Conservation (phyloP, 1,284 basidiomycete species). For the Cystobasidiaceae sp. region DNA sequence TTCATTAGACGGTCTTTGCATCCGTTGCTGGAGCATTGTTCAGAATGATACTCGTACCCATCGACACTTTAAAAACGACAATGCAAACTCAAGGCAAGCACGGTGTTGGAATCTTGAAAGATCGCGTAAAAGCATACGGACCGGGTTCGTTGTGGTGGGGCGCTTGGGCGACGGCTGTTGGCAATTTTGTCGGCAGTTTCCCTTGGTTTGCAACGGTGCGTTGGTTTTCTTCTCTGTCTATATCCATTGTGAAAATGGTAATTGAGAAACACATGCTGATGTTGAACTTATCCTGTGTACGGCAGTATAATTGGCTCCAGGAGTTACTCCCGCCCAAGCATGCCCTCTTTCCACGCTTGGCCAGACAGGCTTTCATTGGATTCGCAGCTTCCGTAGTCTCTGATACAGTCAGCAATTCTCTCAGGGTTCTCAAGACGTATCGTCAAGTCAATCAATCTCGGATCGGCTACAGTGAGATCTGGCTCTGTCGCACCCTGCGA, state of each 20-base stretch:
- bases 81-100: constrained; percentile 74
- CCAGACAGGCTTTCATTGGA: constrained; percentile 76
- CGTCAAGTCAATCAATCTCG: constrained; percentile 74
- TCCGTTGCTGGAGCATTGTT: constrained; percentile 57
- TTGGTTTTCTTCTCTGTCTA: no score
- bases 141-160: constrained; percentile 70
- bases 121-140: constrained; percentile 67
- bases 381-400: constrained; percentile 74
- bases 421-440: constrained; percentile 86
- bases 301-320: constrained; percentile 69
- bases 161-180: constrained; percentile 77
- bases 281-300: not conserved
- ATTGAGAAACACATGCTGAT: no score
- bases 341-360: constrained; percentile 7
- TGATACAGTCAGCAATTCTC: constrained; percentile 74
- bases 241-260: no score
- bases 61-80: constrained; percentile 87
- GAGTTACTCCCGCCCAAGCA: constrained; percentile 55
- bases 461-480: constrained; percentile 59
- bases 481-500: no score
- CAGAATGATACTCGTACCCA: constrained; percentile 75
- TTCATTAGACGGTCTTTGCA: constrained; percentile 29
- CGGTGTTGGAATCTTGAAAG: constrained; percentile 57
- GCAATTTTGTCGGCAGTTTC: constrained; percentile 86
- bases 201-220: constrained; percentile 50